Evolutionary conservation across 495 filamentous ascomycete species (phyloP), one percentile per base, ranked within the genome.

Genomic region (Podospora didyma): DNA sequence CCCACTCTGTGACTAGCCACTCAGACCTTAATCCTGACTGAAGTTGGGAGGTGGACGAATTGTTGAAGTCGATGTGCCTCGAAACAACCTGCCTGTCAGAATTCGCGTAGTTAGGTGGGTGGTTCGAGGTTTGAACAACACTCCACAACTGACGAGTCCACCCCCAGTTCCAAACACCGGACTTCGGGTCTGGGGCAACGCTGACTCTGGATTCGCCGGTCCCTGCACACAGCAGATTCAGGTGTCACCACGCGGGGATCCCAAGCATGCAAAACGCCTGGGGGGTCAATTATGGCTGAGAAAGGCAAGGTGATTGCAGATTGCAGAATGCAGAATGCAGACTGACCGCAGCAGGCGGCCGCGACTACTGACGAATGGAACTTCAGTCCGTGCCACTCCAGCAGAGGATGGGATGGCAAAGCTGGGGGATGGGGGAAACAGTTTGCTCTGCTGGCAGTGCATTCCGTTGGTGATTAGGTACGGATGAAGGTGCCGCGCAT

Each of bases 221-320:
- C 54, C 53, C 49, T 61, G 49, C 49, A 53, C 53, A 56, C 53
- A 61, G 57, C 59, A 50, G 54, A 50, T 60, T 60, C 57, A 60
- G 52, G 51, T 59, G 37, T 59, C 46, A 59, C 31, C 41, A 3
- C 37, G 31, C 47, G 34, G 31, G 49, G 49, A 54, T 46, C 42
- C 42, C 46, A 49, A 34, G 39, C 34, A 45, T 41, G 16, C 47
- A 55, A 57, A 61, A 61, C 49, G 59, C 54, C 54, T 47, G 46
- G 54, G 54, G 48, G 26, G 26, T 31, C 37, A 14, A 16, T 37
- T 14, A 16, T 14, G 37, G 37, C 37, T 41, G 37, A 14, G 39
- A 42, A 14, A 42, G 39, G 16, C n/a, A 44, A 42, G 39, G 9
- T 17, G 39, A 16, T 17, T 14, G n/a, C 39, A 14, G 39, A 42